Percentiles rank a stretch among this genome's conserved stretches.
Evolutionary conservation across 129 eudicot genomes (phyloP).

Genomic region (Cynara cardunculus): DNA sequence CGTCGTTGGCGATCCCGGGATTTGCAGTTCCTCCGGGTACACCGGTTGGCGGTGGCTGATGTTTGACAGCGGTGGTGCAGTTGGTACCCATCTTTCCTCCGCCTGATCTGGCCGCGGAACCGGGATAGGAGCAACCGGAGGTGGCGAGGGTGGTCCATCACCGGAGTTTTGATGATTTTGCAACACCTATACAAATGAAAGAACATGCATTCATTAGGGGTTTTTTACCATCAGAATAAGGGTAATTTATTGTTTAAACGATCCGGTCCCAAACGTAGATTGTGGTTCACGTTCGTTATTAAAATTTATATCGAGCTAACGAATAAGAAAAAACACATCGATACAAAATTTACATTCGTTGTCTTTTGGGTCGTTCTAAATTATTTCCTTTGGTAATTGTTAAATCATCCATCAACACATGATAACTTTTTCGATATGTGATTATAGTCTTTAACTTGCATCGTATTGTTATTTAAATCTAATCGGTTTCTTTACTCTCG

Average conservation of each 20-base stretch:
- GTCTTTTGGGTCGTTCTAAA: neutral
- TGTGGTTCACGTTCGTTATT: neutral
- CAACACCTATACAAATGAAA: conserved; percentile 11
- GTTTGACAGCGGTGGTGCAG: conserved; percentile 29
- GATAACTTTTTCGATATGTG: neutral
- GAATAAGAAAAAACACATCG: neutral
- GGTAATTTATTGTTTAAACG: neutral
- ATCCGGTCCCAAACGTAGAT: neutral
- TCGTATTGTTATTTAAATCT: neutral
- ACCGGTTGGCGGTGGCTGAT: conserved; percentile 16
- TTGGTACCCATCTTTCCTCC: conserved; percentile 25
- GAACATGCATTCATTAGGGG: neutral
- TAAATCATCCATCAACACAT: neutral
- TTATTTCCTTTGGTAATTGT: neutral
- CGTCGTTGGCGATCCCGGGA: conserved; percentile 27
- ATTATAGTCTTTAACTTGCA: neutral
- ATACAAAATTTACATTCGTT: neutral
- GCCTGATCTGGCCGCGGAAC: conserved; percentile 9
- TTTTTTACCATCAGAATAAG: neutral
- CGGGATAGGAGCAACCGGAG: conserved; percentile 23
- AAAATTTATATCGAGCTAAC: neutral
- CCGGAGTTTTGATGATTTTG: conserved; percentile 6
- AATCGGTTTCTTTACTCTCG: neutral
- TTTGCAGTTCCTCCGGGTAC: conserved; percentile 30
- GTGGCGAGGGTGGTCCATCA: conserved; percentile 25